Base-by-base conservation (phyloP, 2,329 filamentous ascomycete species). In the Monilinia polystroma region DNA sequence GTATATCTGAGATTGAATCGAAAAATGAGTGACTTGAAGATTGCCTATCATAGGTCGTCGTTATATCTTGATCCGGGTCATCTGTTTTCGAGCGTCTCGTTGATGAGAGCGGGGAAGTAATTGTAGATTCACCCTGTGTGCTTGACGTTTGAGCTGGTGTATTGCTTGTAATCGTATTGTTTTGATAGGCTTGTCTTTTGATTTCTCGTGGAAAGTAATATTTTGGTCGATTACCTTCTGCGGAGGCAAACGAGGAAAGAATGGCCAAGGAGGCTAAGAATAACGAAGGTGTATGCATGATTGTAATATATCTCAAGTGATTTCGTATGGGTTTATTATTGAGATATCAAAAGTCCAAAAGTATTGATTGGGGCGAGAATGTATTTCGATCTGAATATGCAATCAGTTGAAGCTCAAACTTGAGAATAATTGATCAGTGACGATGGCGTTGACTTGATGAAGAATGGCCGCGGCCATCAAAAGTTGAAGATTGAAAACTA, bases 151-250 rank as follows among this genome's bases (percentile, higher is more conserved):
- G 45, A 20, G 54, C 47, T 23, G 70, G 47, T 20, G 72, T 59
- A 18, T 66, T 63, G 35, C 52, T 70, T 12, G 69, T 71, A 35
- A 69, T 67, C 16, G 72, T 72, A 20, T 70, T 69, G 41, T 75
- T 75, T 2, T 66, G 69, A 69, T 64, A 72, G 64, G 81, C 78
- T 67, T 83, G 78, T 65, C 84, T 81, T 77, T 83, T 86, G 72
- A 87, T 79, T 54, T 85, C 80, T 66, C 82, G 80, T 16, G 85
- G 85, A 69, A 83, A 87, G 75, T 86, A 87, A 73, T 85, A 84
- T 73, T 80, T 81, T 23, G 84, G 84, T 69, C 78, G 78, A 45
- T 81, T 77, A 49, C 75, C 72, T 65, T 82, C 78, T 29, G 81
- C 82, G 70, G 77, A 77, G 66, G 78, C 79, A n/a, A 79, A 73